Conservation (phyloP, 495 filamentous ascomycete genomes). For the Staphylotrichum longicolle region DNA sequence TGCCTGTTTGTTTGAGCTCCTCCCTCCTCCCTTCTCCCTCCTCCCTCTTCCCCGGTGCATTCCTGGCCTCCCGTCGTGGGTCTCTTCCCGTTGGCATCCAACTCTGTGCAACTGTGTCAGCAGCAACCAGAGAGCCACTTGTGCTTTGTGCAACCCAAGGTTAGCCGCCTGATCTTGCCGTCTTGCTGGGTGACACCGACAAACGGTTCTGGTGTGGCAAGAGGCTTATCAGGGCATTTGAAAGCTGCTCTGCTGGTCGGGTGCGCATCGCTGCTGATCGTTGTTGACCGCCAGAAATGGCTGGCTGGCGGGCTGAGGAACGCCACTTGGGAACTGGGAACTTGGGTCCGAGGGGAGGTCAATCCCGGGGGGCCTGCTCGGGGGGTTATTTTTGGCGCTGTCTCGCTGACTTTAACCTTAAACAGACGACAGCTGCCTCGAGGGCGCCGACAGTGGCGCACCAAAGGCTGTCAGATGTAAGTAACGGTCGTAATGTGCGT, state of each 20-base stretch:
- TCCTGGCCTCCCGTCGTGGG: neutral
- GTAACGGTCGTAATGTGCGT: too few species aligned
- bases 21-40: too few species aligned
- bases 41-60: too few species aligned
- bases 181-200: constrained; percentile 6
- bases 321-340: neutral
- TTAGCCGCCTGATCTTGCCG: constrained; percentile 19
- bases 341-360: neutral
- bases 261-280: too few species aligned
- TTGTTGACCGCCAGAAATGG: neutral
- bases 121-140: neutral
- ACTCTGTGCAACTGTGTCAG: constrained; percentile 18
- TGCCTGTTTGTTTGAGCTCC: neutral
- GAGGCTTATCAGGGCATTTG: neutral
- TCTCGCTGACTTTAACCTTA: constrained; percentile 34
- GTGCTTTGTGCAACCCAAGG: neutral
- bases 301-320: neutral
- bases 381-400: constrained; percentile 27
- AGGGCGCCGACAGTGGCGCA: too few species aligned
- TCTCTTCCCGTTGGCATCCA: constrained; percentile 10
- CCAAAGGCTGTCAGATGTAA: too few species aligned
- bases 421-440: constrained; percentile 30
- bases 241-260: neutral
- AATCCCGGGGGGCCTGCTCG: neutral
- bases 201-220: constrained; percentile 3